phyloP scores from a whole-genome alignment of 352 stramenopile species.

The Globisporangium nodosum region DNA sequence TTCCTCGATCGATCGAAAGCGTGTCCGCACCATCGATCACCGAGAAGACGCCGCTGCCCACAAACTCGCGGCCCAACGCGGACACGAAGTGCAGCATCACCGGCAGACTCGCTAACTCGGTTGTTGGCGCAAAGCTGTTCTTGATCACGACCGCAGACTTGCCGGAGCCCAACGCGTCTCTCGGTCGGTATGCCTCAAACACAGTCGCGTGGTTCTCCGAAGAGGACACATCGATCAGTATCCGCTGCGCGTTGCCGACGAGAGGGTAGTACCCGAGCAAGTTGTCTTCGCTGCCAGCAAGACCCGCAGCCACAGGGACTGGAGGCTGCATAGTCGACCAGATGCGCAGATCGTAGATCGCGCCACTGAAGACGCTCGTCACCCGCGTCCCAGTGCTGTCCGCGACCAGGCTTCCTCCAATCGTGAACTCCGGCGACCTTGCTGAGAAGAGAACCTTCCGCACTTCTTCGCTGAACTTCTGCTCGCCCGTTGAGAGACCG shows the following conservation, averaged over 20 bases:
- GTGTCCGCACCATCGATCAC: slow-evolving; percentile 18
- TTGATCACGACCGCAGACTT: slow-evolving; percentile 5
- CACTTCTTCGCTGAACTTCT: slow-evolving; percentile 14
- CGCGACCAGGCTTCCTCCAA: slow-evolving; percentile 42
- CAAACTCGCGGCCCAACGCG: slow-evolving; percentile 31
- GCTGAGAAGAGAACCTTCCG: slow-evolving; percentile 23
- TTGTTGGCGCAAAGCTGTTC: slow-evolving; percentile 25
- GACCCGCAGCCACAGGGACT: slow-evolving; percentile 10
- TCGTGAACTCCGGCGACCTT: slow-evolving; percentile 29
- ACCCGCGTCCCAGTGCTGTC: slow-evolving; percentile 17
- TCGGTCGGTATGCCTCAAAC: slow-evolving; percentile 30
- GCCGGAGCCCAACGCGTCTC: not conserved
- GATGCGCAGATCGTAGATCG: slow-evolving; percentile 64
- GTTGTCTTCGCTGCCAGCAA: slow-evolving; percentile 32
- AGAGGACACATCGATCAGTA: slow-evolving; percentile 64
- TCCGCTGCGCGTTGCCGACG: slow-evolving; percentile 48
- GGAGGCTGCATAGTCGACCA: slow-evolving; percentile 36
- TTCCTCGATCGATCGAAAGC: slow-evolving; percentile 21
- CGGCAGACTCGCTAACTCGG: slow-evolving; percentile 21
- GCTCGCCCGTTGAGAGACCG: slow-evolving; percentile 29
- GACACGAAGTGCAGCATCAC: slow-evolving; percentile 36
- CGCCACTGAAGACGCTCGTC: slow-evolving; percentile 46
- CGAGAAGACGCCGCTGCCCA: slow-evolving; percentile 36
- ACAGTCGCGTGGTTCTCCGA: slow-evolving; percentile 73
- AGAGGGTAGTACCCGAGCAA: slow-evolving; percentile 75